Evolutionary conservation across 768 basidiomycete species (phyloP).

Genomic region (Xerocomellus amylosporus): DNA sequence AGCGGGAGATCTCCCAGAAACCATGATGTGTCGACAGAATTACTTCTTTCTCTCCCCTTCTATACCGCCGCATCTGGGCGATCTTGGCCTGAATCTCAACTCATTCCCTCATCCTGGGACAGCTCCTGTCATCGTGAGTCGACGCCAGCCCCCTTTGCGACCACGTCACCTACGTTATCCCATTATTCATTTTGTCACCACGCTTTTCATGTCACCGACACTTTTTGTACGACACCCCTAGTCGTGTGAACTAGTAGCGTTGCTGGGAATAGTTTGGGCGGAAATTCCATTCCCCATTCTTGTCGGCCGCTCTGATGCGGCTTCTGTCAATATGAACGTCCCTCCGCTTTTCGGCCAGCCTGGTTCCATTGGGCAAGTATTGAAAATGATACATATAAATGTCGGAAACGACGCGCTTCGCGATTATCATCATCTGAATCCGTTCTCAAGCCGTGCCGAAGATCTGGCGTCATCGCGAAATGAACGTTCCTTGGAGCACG

Average conservation of each 20-base stretch:
- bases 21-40: slow-evolving; percentile 10
- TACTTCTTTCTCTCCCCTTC: slow-evolving; percentile 4
- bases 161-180: slow-evolving; percentile 10
- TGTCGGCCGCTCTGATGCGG: slow-evolving; percentile 1
- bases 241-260: slow-evolving; percentile 17
- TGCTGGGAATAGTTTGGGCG: slow-evolving; percentile 20
- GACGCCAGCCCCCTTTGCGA: slow-evolving; percentile 13
- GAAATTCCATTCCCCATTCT: slow-evolving; percentile 14
- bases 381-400: neutral
- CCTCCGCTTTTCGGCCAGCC: slow-evolving; percentile 8
- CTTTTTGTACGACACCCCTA: neutral
- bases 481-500: slow-evolving; percentile 11
- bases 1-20: slow-evolving; percentile 21
- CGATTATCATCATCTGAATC: slow-evolving; percentile 16
- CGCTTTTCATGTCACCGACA: slow-evolving; percentile 12
- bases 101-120: slow-evolving; percentile 20
- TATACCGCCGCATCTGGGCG: slow-evolving; percentile 15
- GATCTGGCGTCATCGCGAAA: slow-evolving; percentile 18
- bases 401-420: slow-evolving; percentile 12
- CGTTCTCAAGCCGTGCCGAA: slow-evolving; percentile 17
- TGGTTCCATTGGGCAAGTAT: slow-evolving; percentile 17
- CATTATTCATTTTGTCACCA: slow-evolving; percentile 18
- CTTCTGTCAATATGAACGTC: slow-evolving; percentile 6
- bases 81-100: slow-evolving; percentile 18
- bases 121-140: slow-evolving; percentile 19